Conservation (phyloP, 2,329 filamentous ascomycete genomes). For the Coniella lustricola region DNA sequence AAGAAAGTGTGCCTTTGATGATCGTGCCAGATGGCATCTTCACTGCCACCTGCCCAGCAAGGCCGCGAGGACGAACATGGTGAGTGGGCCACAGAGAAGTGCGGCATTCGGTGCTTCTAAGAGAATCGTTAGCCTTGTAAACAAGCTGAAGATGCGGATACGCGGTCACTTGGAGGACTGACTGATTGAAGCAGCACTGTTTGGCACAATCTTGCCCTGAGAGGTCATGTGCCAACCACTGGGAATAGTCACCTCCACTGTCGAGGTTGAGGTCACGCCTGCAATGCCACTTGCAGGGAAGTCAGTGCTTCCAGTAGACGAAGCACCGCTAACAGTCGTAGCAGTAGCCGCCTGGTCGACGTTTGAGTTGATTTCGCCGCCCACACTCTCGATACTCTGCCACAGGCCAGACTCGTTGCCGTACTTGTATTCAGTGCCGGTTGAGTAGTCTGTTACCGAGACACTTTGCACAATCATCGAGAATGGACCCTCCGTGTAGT, state of each 20-base stretch:
- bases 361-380: constrained; percentile 67
- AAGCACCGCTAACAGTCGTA: constrained; percentile 52
- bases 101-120: constrained; percentile 34
- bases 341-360: constrained; percentile 48
- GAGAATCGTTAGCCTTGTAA: background rate
- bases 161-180: constrained; percentile 10
- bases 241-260: constrained; percentile 52
- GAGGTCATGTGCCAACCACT: constrained; percentile 74
- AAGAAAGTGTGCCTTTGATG: no score
- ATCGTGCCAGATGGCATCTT: no score
- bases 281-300: constrained; percentile 66
- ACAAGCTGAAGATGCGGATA: background rate
- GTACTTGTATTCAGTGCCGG: constrained; percentile 78
- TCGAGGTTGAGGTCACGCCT: constrained; percentile 44
- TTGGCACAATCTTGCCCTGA: constrained; percentile 71
- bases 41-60: constrained; percentile 29
- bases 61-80: constrained; percentile 32
- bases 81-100: constrained; percentile 41
- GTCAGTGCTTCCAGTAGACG: constrained; percentile 56
- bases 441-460: constrained; percentile 83
- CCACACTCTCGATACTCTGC: constrained; percentile 75
- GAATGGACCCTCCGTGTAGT: constrained; percentile 79
- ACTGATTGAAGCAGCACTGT: constrained; percentile 55
- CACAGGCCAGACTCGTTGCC: constrained; percentile 70
- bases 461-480: constrained; percentile 76